phyloP scores from a whole-genome alignment of 1,284 basidiomycete species.

The Psilocybe mexicana region DNA sequence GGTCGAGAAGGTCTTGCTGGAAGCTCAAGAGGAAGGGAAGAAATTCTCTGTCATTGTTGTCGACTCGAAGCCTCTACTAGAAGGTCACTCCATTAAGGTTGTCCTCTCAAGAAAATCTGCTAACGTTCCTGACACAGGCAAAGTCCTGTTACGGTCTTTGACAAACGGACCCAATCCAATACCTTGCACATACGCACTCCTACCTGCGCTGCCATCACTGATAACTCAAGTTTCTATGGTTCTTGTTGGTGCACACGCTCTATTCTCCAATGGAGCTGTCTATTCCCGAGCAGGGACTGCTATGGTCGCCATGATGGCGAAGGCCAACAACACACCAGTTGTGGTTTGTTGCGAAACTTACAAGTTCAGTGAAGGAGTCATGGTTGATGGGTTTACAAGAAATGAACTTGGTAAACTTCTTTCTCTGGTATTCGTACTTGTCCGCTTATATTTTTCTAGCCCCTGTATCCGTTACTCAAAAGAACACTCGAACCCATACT shows the following conservation, averaged over 20 bases:
- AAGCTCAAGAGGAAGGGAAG: constrained; percentile 73
- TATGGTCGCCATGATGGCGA: constrained; percentile 94
- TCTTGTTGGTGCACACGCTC: constrained; percentile 90
- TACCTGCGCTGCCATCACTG: constrained; percentile 86
- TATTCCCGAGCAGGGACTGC: constrained; percentile 96
- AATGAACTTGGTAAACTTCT: constrained; percentile 83
- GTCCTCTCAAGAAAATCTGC: not conserved
- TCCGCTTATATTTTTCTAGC: constrained; percentile 10
- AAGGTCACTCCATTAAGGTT: constrained; percentile 55
- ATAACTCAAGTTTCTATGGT: constrained; percentile 83
- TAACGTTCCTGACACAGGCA: constrained; percentile 52
- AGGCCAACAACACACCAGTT: constrained; percentile 87
- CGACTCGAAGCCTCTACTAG: constrained; percentile 92
- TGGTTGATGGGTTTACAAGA: constrained; percentile 93
- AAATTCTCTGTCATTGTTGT: constrained; percentile 90
- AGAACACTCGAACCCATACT: constrained; percentile 15
- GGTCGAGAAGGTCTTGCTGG: constrained; percentile 87
- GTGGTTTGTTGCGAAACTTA: constrained; percentile 98
- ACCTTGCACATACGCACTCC: constrained; percentile 88
- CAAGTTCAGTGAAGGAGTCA: constrained; percentile 94
- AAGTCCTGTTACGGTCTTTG: constrained; percentile 74
- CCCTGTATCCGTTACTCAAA: constrained; percentile 24
- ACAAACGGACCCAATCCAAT: constrained; percentile 62
- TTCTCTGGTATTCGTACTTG: constrained; percentile 1
- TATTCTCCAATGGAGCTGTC: constrained; percentile 94